Conservation (phyloP, 305 asterid species). For the Solanum hybrid region DNA sequence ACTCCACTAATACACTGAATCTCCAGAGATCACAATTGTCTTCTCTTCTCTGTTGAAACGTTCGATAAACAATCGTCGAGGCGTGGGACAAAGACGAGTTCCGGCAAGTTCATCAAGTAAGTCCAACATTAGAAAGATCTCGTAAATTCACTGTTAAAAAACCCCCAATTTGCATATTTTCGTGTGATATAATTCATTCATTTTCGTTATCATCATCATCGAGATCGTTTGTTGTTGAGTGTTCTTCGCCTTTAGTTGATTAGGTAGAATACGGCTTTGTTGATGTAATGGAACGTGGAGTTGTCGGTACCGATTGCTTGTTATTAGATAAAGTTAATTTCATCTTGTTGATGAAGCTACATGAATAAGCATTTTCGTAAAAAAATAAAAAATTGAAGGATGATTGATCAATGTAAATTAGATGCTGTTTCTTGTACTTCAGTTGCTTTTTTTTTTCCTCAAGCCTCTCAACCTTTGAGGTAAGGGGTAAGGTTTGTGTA, state of each 20-base stretch:
- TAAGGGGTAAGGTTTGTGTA: too few relatives aligned
- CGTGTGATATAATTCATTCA: background rate
- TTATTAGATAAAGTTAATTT: background rate
- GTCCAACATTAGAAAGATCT: slow-evolving; percentile 9
- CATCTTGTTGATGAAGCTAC: background rate
- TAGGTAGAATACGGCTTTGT: background rate
- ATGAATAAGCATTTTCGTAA: background rate
- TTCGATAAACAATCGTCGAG: background rate
- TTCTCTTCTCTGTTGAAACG: background rate
- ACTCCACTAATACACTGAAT: background rate
- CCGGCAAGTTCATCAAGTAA: slow-evolving; percentile 15
- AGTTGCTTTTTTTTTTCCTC: background rate
- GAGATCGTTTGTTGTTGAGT: background rate
- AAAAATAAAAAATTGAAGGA: background rate
- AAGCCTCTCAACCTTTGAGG: background rate
- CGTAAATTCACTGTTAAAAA: background rate
- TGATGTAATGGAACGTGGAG: background rate
- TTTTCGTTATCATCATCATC: background rate
- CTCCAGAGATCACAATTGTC: background rate
- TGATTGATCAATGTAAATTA: background rate
- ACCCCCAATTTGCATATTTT: background rate
- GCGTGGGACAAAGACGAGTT: background rate
- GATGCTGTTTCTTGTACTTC: background rate
- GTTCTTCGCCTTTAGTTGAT: background rate
- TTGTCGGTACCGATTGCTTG: background rate